Evolutionary conservation across 2,329 filamentous ascomycete species (phyloP), one percentile per base, ranked within the genome.

Genomic region (Colletotrichum tamarilloi): DNA sequence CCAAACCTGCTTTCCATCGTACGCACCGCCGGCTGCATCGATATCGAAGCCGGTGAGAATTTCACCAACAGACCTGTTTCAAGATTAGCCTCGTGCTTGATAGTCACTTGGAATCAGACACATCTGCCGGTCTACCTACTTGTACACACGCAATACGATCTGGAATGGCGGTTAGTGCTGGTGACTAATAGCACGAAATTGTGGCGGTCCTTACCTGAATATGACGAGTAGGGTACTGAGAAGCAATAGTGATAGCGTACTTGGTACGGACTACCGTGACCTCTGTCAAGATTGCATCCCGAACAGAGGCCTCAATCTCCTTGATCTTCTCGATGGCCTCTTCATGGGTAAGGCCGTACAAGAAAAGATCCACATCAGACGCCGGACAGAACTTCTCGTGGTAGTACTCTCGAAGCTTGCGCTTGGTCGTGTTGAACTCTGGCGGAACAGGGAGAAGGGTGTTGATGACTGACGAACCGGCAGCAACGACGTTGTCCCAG

Each of bases 21-120:
- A 97, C 3, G 94, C 94, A 28, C 91, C 93, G 74, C 94, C 94
- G 1, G 94, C 93, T 79, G 93, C 95, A 79, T 97, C 94, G 62
- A 97, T 94, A 77, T 97, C 95, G 77, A 97, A 97, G 0, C 95
- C 95, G 3, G 94, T 95, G 28, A 97, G 87, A 46, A 97, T 95
- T 80, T 65, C 62, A 14, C 62, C 62, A 16, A 65, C 62, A n/a
- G 62, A 65, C 35, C 62, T 57, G 24, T 7, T 11, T 16, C 6
- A 46, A 35, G 8, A 5, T 65, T 24, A 65, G 32, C 22, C n/a
- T 24, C n/a, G 32, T 32, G 38, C 52, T n/a, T 64, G 12, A n/a
- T 12, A 5, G 22, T 35, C 86, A 49, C 97, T 95, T 80, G 24
- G 22, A 56, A 19, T 16, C 8, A 28, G 11, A 59, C 16, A 28